These are phyloP conservation scores for Petunia hybrid DNA, from an alignment of 305 asterid species.

Conservation along the genomic window DNA sequence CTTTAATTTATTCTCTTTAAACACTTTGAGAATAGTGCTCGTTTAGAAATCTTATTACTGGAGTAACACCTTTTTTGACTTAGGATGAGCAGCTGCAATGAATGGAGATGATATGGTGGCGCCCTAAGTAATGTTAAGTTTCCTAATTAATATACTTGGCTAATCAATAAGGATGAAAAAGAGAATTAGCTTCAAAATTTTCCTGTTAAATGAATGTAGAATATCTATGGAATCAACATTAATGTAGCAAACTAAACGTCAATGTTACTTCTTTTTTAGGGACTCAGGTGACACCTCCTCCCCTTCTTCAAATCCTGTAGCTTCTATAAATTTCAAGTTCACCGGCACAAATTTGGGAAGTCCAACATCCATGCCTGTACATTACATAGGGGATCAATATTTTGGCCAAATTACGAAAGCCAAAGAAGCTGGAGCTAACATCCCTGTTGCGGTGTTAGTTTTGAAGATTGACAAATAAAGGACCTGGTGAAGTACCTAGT, in stretches of 20 bases:
- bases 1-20: neutral
- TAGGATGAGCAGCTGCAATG: neutral
- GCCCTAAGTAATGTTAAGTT: neutral
- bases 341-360: slow-evolving; percentile 78
- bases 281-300: slow-evolving; percentile 88
- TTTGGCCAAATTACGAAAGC: neutral
- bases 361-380: slow-evolving; percentile 82
- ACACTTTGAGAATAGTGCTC: too few species aligned
- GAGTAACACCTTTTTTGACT: neutral
- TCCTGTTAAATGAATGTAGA: neutral
- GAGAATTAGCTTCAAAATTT: neutral
- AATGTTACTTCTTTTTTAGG: slow-evolving; percentile 54
- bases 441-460: too few species aligned
- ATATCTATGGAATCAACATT: neutral
- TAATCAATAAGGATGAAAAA: neutral
- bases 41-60: neutral
- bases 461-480: too few species aligned
- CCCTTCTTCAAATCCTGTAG: slow-evolving; percentile 79
- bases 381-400: neutral
- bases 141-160: neutral
- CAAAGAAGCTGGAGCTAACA: neutral
- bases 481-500: too few species aligned
- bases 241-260: slow-evolving; percentile 46
- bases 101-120: neutral
- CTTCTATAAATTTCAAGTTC: slow-evolving; percentile 74